Conservation (phyloP, 2,329 filamentous ascomycete species). For the Aspergillus fijiensis region DNA sequence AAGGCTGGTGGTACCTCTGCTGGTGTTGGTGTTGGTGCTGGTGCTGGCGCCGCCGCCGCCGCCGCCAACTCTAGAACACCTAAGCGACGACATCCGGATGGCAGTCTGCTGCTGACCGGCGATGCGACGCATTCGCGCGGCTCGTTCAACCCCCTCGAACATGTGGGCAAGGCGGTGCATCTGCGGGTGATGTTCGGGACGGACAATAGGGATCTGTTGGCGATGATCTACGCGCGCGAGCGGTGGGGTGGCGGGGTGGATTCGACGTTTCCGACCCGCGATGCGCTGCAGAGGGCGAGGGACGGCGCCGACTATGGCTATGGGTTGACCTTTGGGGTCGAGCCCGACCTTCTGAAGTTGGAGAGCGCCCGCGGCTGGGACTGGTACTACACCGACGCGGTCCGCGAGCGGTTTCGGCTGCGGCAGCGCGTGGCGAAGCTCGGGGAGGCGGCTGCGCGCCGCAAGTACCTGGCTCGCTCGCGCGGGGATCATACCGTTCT, state of each 20-base stretch:
- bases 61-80: slow-evolving; percentile 1
- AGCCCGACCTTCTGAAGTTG: slow-evolving; percentile 40
- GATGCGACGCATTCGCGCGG: slow-evolving; percentile 40
- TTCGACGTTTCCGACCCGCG: slow-evolving; percentile 52
- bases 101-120: slow-evolving; percentile 17
- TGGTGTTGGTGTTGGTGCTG: neutral
- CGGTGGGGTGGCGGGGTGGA: slow-evolving; percentile 50
- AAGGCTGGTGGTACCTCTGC: neutral
- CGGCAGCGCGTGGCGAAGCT: slow-evolving; percentile 44
- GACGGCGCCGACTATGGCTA: slow-evolving; percentile 38
- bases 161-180: slow-evolving; percentile 45
- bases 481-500: slow-evolving; percentile 46
- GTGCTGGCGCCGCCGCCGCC: neutral
- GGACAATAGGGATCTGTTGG: slow-evolving; percentile 49
- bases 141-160: slow-evolving; percentile 35
- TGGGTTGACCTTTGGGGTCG: slow-evolving; percentile 45
- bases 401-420: slow-evolving; percentile 42
- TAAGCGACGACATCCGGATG: slow-evolving; percentile 22
- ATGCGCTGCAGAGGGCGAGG: slow-evolving; percentile 32
- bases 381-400: slow-evolving; percentile 52
- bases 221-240: slow-evolving; percentile 50
- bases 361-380: slow-evolving; percentile 52
- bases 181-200: slow-evolving; percentile 54
- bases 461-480: slow-evolving; percentile 44
- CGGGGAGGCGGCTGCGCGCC: slow-evolving; percentile 35